Evolutionary conservation across 1,284 basidiomycete species (phyloP).

Genomic region (Cutaneotrichosporon mucoides): DNA sequence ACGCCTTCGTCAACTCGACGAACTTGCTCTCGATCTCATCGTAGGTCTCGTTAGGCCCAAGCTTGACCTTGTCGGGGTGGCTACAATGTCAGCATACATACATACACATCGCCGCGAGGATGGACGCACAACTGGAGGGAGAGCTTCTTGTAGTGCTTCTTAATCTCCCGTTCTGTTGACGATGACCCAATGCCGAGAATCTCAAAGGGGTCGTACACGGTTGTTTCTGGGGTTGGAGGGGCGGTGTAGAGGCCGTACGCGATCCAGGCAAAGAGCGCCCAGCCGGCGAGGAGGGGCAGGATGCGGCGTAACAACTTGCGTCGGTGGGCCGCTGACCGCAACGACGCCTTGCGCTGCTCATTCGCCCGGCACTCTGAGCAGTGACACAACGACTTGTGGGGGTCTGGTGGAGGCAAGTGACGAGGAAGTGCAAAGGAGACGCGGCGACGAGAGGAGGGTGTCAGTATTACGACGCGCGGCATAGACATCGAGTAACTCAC

Average conservation of each 20-base stretch:
- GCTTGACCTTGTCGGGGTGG: constrained; percentile 94
- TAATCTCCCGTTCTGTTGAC: constrained; percentile 84
- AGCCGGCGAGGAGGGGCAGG: constrained; percentile 64
- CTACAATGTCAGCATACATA: constrained; percentile 50
- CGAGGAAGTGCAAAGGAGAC: too few species aligned
- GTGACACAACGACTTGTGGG: constrained; percentile 29
- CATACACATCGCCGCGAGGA: too few species aligned
- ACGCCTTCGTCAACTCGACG: constrained; percentile 94
- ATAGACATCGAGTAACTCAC: constrained; percentile 32
- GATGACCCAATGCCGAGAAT: constrained; percentile 76
- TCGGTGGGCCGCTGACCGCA: constrained; percentile 49
- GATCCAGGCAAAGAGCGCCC: constrained; percentile 68
- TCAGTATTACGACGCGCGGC: not conserved
- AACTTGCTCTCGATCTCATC: constrained; percentile 87
- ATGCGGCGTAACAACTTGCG: constrained; percentile 48
- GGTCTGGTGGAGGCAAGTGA: constrained; percentile 18
- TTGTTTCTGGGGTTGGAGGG: constrained; percentile 58
- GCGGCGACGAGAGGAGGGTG: constrained; percentile 30
- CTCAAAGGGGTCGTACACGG: constrained; percentile 89
- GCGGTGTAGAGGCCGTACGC: constrained; percentile 61
- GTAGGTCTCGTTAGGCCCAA: constrained; percentile 75
- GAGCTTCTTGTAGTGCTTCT: constrained; percentile 93
- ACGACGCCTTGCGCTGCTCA: constrained; percentile 9
- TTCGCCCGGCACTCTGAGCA: constrained; percentile 31
- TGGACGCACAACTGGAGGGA: constrained; percentile 73